Conservation (phyloP, 2,329 filamentous ascomycete species). For the Fusarium torreyae region DNA sequence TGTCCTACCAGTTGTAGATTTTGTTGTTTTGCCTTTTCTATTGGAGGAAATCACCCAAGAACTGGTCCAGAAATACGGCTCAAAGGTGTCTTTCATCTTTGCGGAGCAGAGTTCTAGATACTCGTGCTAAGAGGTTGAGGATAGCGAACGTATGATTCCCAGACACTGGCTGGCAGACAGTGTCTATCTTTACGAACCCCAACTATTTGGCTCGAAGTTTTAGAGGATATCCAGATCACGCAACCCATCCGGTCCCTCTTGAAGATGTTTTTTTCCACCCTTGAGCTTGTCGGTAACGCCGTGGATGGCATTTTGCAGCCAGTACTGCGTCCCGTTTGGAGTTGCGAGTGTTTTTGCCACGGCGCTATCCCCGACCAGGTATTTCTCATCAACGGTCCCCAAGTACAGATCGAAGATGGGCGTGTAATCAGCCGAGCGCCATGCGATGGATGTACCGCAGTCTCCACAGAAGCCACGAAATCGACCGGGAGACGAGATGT, state of each 20-base stretch:
- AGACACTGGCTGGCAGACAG: no score
- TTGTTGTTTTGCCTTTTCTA: not conserved
- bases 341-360: conserved; percentile 13
- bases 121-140: no score
- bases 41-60: not conserved
- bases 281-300: conserved; percentile 27
- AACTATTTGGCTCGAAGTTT: not conserved
- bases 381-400: conserved; percentile 34
- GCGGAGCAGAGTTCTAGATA: no score
- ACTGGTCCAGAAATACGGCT: not conserved
- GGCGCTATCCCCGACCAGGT: conserved; percentile 1
- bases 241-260: conserved; percentile 62
- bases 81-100: not conserved
- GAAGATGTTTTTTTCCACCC: conserved; percentile 22
- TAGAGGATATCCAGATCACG: not conserved
- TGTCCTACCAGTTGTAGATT: no score
- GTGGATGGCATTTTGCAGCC: conserved; percentile 25
- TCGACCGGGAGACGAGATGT: conserved; percentile 18
- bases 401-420: conserved; percentile 30
- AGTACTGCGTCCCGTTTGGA: conserved; percentile 34
- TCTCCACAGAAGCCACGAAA: conserved; percentile 28
- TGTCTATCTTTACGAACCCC: not conserved
- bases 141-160: no score
- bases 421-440: conserved; percentile 28
- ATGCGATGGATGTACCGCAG: conserved; percentile 25